These are phyloP conservation scores for Bretschneidera sinensis DNA, from an alignment of 345 rosid species.

Conservation along the genomic window DNA sequence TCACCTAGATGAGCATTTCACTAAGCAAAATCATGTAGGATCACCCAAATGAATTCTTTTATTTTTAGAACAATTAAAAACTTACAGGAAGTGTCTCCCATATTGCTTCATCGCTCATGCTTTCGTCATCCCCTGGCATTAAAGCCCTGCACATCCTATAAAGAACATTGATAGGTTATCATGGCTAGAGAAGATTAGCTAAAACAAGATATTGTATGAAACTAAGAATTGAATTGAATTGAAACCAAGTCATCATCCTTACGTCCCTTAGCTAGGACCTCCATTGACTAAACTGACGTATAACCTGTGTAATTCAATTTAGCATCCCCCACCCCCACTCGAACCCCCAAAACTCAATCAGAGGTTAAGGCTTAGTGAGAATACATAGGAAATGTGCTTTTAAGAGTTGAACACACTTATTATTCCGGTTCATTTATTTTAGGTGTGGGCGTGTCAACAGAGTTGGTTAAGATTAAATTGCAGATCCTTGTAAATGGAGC, in stretches of 20 bases:
- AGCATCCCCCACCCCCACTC: too few species aligned
- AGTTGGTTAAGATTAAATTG: slow-evolving; percentile 1
- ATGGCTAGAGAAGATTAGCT: not conserved
- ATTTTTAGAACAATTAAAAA: slow-evolving; percentile 10
- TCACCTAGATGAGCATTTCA: not conserved
- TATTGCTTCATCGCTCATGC: slow-evolving; percentile 86
- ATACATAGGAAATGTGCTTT: too few species aligned
- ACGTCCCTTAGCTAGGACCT: too few species aligned
- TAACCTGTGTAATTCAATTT: too few species aligned
- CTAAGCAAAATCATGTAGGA: too few species aligned
- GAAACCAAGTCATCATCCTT: too few species aligned
- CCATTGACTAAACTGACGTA: too few species aligned
- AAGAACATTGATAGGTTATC: not conserved
- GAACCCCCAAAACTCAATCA: too few species aligned
- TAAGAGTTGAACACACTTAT: too few species aligned
- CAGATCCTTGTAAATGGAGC: not conserved
- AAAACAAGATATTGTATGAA: slow-evolving; percentile 6
- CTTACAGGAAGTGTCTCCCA: slow-evolving; percentile 97
- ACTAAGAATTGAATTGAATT: not conserved
- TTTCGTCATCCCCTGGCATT: slow-evolving; percentile 96
- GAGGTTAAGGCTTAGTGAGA: too few species aligned
- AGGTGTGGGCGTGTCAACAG: not conserved
- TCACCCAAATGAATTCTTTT: slow-evolving; percentile 1
- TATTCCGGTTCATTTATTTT: not conserved
- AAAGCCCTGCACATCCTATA: slow-evolving; percentile 87